Evolutionary conservation across 2,329 filamentous ascomycete genomes (phyloP), one percentile per base, ranked within the genome.

Genomic region (Albifimbria verrucaria): DNA sequence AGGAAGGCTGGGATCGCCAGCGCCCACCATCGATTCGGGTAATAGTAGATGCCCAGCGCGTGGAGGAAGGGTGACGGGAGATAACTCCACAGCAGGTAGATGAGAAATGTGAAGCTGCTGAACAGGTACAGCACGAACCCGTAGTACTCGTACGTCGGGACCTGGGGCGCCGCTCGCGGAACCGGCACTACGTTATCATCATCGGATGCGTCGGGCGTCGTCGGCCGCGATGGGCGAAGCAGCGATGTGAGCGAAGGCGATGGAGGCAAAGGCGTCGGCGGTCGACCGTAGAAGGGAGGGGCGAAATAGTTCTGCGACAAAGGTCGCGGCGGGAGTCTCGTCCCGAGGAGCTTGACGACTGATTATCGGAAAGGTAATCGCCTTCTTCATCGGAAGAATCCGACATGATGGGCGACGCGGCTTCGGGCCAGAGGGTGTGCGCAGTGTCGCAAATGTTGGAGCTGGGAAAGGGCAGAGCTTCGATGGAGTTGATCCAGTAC

Each of bases 101-200:
- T 79, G 67, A 88, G 77, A 68, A 97, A 97, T 2, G 85, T 85
- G 49, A 94, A 77, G 21, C 87, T 90, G 57, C 88, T 92, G 66
- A 93, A 90, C 39, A 99, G 81, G 75, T 99, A 97, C 48, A 99
- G 82, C 51, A 96, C 93, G 73, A 99, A 99, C 68, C 94, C 94
- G 70, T 97, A 97, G 82, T 97, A 99, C 69, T 99, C 94, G 75
- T 99, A 97, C 0, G 94, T 99, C n/a, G 94, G 94, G 2, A 99
- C 92, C 68, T 94, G 92, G 2, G 94, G 94, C 51, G 88, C 88
- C 2, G 92, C 92, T 52, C 91, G 88, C 6, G 92, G 90, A 18
- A 96, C 84, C 47, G 92, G 88, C 4, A 91, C 90, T 17, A 96
- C 83, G 36, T 88, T 82, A 62, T 97, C 93, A 60, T 92, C 88